Evolutionary conservation across 257 asterid genomes (phyloP), one percentile per base, ranked within the genome.

Genomic region (Haberlea rhodopensis): DNA sequence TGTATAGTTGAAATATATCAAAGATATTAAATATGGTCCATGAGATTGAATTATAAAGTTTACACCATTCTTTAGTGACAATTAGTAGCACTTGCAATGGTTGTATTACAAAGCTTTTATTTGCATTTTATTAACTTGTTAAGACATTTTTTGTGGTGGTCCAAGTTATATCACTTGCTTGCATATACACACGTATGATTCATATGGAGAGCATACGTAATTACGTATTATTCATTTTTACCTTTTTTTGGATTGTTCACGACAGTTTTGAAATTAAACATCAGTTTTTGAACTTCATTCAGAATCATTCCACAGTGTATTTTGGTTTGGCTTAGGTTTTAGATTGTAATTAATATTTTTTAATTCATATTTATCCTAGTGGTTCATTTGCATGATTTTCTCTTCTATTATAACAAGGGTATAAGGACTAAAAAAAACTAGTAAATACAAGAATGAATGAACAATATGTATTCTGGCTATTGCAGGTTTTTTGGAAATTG

Each of bases 41-140:
- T 65, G 51, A n/a, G 64, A 61, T 40, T 63, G 48, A 43, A 5
- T n/a, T 43, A 13, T 15, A 43, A 13, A 15, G 49, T 43, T 40
- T 57, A 67, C 57, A 52, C 43, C 32, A 60, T 57, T 59, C 71
- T 52, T 40, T 68, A 51, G 32, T 62, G 61, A 53, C 55, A 71
- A 2, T 34, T 34, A 67, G 71, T 63, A 68, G 60, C 68, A 75
- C 57, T 68, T 23, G 57, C 34, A 59, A 34, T 68, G 71, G 55
- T 67, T 34, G 27, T 32, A 69, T 24, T 22, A 45, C 22, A 66
- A 66, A 71, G 71, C 58, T 6, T 72, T 65, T 65, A 65, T 43
- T 49, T 26, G 29, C 49, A 13, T 51, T 31, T 43, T 24, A 18
- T 34, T 60, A 56, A 60, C 59, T 61, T 34, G 53, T 52, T 18